These are phyloP conservation scores for Kurtzmaniella quercitrusa DNA, from an alignment of 1,139 yeast species.

Conservation along the genomic window DNA sequence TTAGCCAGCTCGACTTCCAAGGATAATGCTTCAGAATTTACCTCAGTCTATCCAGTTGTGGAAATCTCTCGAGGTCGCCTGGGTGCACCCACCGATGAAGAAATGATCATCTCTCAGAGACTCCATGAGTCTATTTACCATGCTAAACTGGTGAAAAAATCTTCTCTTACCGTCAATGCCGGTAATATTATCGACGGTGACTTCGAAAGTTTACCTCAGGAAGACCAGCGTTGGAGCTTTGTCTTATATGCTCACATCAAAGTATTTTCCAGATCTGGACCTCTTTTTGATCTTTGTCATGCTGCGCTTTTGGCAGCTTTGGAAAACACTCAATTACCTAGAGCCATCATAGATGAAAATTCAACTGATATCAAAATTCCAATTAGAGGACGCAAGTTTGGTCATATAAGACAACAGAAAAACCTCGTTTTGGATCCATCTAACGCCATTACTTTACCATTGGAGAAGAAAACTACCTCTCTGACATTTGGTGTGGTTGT, in stretches of 20 bases:
- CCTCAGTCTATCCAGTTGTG: constrained; percentile 71
- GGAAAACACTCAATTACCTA: constrained; percentile 57
- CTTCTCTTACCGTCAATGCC: constrained; percentile 43
- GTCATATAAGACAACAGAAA: constrained; percentile 39
- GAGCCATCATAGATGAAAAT: constrained; percentile 58
- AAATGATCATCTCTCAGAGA: constrained; percentile 73
- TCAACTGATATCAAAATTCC: constrained; percentile 49
- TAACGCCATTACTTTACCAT: constrained; percentile 11
- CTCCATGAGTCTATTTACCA: constrained; percentile 57
- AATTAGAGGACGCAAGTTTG: constrained; percentile 47
- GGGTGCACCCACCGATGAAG: constrained; percentile 89
- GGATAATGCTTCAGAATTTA: constrained; percentile 15
- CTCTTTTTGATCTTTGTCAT: constrained; percentile 77
- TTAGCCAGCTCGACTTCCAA: constrained; percentile 21
- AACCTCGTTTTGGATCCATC: constrained; percentile 26
- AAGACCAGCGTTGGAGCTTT: constrained; percentile 46
- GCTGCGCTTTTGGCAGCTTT: constrained; percentile 65
- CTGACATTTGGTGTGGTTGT: constrained; percentile 65
- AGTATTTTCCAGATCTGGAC: constrained; percentile 79
- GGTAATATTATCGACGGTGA: constrained; percentile 49
- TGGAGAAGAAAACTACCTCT: constrained; percentile 28
- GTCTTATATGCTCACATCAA: constrained; percentile 72
- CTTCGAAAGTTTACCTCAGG: constrained; percentile 23
- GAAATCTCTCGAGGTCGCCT: constrained; percentile 73
- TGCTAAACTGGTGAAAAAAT: constrained; percentile 47